Base-by-base conservation (phyloP, 305 asterid species). In the Lippia alba region DNA sequence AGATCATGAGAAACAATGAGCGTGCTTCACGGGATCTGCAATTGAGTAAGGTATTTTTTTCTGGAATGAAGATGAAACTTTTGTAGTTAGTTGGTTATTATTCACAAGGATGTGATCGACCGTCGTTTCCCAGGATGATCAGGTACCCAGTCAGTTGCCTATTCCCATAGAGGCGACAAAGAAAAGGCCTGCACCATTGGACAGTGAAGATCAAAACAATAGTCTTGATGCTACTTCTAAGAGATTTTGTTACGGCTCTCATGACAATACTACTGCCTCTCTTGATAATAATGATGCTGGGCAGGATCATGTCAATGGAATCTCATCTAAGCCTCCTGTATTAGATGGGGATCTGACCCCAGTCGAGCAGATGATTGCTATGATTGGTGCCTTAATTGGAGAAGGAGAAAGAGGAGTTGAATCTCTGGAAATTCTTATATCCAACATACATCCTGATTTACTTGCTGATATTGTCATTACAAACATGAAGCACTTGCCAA, bases 381-480 rank as follows among this genome's bases (percentile, higher is more conserved):
- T 90, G 98, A 95, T 95, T 81, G 96, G 91, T 79, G 98, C 97
- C 77, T 74, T 95, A 63, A 86, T 95, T 67, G 98, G 96, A 51
- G 99, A 92, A 88, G 99, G 99, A 67, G 98, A 95, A 79, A 85
- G 92, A 75, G 99, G 97, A 72, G 91, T 84, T 49, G 88, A 89
- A 59, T 89, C 98, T 74, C 92, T 95, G 36, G 96, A 95, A 78
- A 75, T 95, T 83, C 94, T 95, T 54, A 80, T 95, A 68, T 85
- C 98, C 53, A 82, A 84, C 70, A 86, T 92, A 61, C 97, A 86
- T 74, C 97, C 99, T 16, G 99, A 95, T 87, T 75, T 95, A 76
- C 93, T 95, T 32, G 98, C 99, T 74, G 99, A 95, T 84, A 89
- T 95, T 77, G 98, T 95, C 82, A 89, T 95, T 15, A 87, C 92